Percentiles rank a stretch among this genome's conserved stretches.
Conservation (phyloP, 2,329 filamentous ascomycete genomes). For the Xenoacremonium recifei region DNA sequence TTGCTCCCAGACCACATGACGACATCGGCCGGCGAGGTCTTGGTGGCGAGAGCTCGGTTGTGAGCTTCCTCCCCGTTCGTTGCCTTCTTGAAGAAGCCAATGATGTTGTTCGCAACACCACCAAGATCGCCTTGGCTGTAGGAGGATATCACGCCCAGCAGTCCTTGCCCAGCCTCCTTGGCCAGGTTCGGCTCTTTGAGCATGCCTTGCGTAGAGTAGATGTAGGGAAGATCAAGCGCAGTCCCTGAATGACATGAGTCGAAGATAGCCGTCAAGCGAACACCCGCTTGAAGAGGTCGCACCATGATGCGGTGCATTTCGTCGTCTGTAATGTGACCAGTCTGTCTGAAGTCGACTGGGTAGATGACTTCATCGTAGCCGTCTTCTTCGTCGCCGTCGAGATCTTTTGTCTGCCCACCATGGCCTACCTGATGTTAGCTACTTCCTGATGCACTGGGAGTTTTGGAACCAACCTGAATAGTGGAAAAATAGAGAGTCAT, state of each 20-base stretch:
- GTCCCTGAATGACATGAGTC: constrained; percentile 68
- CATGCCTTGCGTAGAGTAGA: constrained; percentile 67
- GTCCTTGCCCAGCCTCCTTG: constrained; percentile 64
- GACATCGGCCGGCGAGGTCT: constrained; percentile 92
- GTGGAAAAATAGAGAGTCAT: constrained; percentile 96
- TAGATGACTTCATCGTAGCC: constrained; percentile 84
- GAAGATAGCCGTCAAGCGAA: constrained; percentile 61
- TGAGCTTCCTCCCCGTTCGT: constrained; percentile 78
- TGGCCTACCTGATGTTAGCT: constrained; percentile 51
- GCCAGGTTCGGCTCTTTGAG: constrained; percentile 68
- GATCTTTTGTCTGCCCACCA: constrained; percentile 77
- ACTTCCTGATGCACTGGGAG: constrained; percentile 1
- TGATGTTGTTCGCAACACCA: constrained; percentile 76
- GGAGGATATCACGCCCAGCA: constrained; percentile 58
- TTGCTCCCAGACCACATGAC: constrained; percentile 98
- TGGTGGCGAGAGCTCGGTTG: constrained; percentile 77
- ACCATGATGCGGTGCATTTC: constrained; percentile 78
- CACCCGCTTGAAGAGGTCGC: constrained; percentile 52
- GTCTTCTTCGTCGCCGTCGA: constrained; percentile 78
- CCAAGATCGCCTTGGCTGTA: constrained; percentile 72
- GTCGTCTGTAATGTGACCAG: constrained; percentile 81
- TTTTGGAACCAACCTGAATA: constrained; percentile 69
- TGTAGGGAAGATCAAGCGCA: constrained; percentile 64
- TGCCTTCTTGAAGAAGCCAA: constrained; percentile 87
- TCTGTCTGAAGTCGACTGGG: constrained; percentile 75